These are phyloP conservation scores for Gynostemma pentaphyllum DNA, from an alignment of 306 rosid genomes.

Conservation along the genomic window DNA sequence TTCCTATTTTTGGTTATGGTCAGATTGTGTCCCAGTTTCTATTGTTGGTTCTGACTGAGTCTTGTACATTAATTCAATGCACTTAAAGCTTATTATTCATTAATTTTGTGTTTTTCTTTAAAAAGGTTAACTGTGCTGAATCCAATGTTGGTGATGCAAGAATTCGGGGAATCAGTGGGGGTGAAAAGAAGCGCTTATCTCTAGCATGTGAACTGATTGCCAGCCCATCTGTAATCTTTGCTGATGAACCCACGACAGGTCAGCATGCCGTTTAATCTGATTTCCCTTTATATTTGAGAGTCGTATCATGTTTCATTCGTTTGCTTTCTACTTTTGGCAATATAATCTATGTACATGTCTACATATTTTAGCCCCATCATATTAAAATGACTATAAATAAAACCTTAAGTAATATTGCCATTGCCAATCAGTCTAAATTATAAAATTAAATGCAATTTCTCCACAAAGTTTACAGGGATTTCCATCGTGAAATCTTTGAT, in stretches of 20 bases:
- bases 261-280: conserved; percentile 12
- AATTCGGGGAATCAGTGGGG: conserved; percentile 86
- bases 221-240: conserved; percentile 84
- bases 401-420: background rate
- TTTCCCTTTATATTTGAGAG: too few relatives aligned
- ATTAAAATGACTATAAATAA: background rate
- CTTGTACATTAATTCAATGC: background rate
- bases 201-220: conserved; percentile 90
- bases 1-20: background rate
- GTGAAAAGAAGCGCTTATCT: conserved; percentile 88
- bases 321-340: background rate
- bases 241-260: conserved; percentile 98
- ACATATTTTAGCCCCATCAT: background rate
- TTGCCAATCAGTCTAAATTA: background rate
- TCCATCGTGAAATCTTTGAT: background rate
- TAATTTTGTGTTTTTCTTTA: conserved; percentile 18
- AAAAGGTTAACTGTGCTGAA: conserved; percentile 86
- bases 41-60: background rate
- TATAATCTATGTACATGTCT: background rate
- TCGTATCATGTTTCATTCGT: background rate
- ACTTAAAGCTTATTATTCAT: background rate
- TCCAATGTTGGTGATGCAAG: conserved; percentile 80
- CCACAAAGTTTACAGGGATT: background rate
- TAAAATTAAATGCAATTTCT: background rate
- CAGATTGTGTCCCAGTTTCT: background rate